phyloP scores from a whole-genome alignment of 495 filamentous ascomycete species.

The Hypoxylon lenormandii region DNA sequence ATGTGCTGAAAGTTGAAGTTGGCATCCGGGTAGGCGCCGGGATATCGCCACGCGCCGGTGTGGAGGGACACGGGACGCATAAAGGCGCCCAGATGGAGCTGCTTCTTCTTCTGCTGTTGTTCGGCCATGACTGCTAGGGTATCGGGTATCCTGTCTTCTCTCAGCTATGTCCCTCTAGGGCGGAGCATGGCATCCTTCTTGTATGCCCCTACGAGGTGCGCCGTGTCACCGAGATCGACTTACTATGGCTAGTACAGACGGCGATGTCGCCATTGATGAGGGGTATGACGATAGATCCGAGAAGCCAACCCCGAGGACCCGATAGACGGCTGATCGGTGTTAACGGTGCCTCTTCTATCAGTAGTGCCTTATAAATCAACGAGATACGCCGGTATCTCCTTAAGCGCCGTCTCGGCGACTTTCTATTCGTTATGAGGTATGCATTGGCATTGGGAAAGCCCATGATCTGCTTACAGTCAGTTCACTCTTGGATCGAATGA shows the following conservation, averaged over 20 bases:
- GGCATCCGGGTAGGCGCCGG: constrained; percentile 66
- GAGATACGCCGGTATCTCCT: too few species aligned
- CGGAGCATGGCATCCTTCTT: constrained; percentile 13
- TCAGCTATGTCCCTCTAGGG: constrained; percentile 2
- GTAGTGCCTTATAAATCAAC: constrained; percentile 43
- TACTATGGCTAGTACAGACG: too few species aligned
- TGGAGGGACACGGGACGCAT: constrained; percentile 70
- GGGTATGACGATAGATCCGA: constrained; percentile 40
- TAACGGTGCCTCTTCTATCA: constrained; percentile 13
- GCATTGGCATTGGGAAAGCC: too few species aligned
- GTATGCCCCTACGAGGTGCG: constrained; percentile 8
- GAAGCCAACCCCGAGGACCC: constrained; percentile 27
- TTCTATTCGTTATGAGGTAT: too few species aligned
- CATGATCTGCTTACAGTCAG: too few species aligned
- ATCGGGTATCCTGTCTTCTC: background rate
- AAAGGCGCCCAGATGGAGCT: constrained; percentile 69
- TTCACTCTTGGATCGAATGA: too few species aligned
- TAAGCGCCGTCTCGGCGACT: background rate
- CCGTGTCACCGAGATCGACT: constrained; percentile 36
- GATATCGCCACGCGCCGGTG: constrained; percentile 70
- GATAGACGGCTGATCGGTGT: constrained; percentile 13
- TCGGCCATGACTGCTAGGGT: constrained; percentile 28
- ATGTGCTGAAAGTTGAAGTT: constrained; percentile 71
- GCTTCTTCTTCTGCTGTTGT: constrained; percentile 43
- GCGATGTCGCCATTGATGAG: constrained; percentile 43